Evolutionary conservation across 345 rosid genomes (phyloP).

Genomic region (Anastatica hierochuntica): DNA sequence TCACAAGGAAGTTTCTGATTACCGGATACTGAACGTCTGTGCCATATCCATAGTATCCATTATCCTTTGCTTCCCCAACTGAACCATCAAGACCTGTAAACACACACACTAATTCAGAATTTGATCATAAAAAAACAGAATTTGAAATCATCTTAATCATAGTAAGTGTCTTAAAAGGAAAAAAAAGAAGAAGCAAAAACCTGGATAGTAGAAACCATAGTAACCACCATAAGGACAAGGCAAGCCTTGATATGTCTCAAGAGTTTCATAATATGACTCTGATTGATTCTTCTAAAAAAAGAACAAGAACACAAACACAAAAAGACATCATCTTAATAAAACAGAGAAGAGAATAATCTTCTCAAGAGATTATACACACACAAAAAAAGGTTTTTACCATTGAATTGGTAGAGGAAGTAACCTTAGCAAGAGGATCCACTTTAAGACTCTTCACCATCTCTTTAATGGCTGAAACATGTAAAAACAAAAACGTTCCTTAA

Average conservation of each 20-base stretch:
- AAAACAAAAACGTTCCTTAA: not conserved
- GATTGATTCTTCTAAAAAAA: constrained; percentile 18
- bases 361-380: not conserved
- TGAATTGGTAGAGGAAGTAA: constrained; percentile 23
- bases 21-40: constrained; percentile 41
- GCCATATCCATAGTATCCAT: constrained; percentile 36
- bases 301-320: not conserved
- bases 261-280: constrained; percentile 28
- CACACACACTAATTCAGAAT: not conserved
- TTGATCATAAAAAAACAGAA: constrained; percentile 8
- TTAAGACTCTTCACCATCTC: constrained; percentile 31
- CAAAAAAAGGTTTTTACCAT: constrained; percentile 18
- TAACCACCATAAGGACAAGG: constrained; percentile 29
- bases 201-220: constrained; percentile 40
- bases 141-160: not conserved
- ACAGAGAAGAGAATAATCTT: not conserved
- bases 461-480: constrained; percentile 21
- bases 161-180: too few species aligned
- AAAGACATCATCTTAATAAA: not conserved
- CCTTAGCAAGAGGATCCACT: constrained; percentile 26
- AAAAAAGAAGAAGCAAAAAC: constrained; percentile 3
- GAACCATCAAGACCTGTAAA: constrained; percentile 34
- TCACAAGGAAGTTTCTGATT: not conserved
- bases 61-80: constrained; percentile 24
- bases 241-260: constrained; percentile 24